Evolutionary conservation across 1,139 yeast genomes (phyloP).

Genomic region (Groenewaldozyma sp.): DNA sequence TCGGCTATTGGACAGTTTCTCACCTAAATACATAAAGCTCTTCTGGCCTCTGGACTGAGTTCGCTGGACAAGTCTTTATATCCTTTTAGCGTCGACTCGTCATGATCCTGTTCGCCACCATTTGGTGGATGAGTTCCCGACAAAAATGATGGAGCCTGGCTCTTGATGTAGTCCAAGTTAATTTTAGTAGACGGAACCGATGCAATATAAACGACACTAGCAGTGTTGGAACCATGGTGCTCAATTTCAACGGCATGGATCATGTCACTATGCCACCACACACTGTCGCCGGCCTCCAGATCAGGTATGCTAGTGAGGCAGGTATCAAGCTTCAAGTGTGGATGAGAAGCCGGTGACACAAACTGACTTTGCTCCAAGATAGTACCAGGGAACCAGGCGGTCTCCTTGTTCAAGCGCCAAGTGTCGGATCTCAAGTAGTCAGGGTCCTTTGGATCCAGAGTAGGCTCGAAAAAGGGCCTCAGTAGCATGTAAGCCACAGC

Average conservation of each 20-base stretch:
- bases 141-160: constrained; percentile 27
- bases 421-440: constrained; percentile 5
- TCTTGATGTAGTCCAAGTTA: constrained; percentile 20
- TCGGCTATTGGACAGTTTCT: too few species aligned
- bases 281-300: constrained; percentile 30
- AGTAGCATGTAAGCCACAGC: constrained; percentile 36
- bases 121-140: constrained; percentile 23
- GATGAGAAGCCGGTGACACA: constrained; percentile 19
- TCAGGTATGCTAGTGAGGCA: constrained; percentile 18
- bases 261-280: constrained; percentile 41
- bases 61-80: too few species aligned
- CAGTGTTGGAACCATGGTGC: constrained; percentile 32
- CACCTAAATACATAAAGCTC: too few species aligned
- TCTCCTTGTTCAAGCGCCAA: constrained; percentile 2
- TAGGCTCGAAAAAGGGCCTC: constrained; percentile 35
- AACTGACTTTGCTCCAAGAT: constrained; percentile 26
- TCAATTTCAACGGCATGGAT: constrained; percentile 38
- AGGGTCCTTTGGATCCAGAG: constrained; percentile 7
- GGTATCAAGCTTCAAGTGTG: constrained; percentile 16
- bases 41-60: too few species aligned
- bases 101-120: neutral
- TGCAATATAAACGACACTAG: constrained; percentile 34
- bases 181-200: constrained; percentile 25
- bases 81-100: constrained; percentile 1
- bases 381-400: constrained; percentile 9